Conservation (phyloP, 1,284 basidiomycete species). For the Neolentinus lepideus region DNA sequence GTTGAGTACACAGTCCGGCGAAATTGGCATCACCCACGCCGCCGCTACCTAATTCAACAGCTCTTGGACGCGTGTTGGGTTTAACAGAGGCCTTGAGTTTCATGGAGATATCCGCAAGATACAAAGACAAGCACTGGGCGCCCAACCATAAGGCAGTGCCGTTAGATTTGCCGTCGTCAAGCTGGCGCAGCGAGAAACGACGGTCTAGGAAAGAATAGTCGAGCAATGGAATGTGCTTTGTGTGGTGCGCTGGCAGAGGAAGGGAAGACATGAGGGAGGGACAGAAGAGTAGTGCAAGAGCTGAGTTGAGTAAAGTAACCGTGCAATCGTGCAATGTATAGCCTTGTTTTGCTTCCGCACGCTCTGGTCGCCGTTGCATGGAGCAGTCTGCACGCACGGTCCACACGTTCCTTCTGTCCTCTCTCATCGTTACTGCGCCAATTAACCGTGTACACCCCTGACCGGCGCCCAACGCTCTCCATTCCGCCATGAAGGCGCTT, state of each 20-base stretch:
- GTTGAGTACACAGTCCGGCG: conserved; percentile 6
- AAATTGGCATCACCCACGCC: conserved; percentile 43
- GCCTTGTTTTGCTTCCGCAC: conserved; percentile 5
- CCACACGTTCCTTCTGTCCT: conserved; percentile 14
- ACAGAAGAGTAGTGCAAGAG: background rate
- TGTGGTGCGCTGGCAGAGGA: conserved; percentile 48
- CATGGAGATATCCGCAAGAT: conserved; percentile 35
- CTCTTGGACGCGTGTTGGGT: conserved; percentile 28
- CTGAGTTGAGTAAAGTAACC: conserved; percentile 9
- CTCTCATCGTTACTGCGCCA: conserved; percentile 9
- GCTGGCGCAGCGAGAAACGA: conserved; percentile 45
- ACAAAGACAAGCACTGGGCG: conserved; percentile 66
- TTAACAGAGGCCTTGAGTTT: conserved; percentile 11
- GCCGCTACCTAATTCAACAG: conserved; percentile 82
- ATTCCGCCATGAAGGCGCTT: conserved; percentile 64
- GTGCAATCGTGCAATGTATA: conserved; percentile 1
- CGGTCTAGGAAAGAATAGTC: conserved; percentile 34
- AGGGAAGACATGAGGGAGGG: background rate
- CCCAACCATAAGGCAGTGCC: conserved; percentile 89
- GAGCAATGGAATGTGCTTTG: conserved; percentile 60
- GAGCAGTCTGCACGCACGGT: conserved; percentile 10
- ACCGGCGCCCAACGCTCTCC: conserved; percentile 7
- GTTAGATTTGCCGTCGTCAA: conserved; percentile 56
- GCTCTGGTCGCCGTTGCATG: background rate
- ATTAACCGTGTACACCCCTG: conserved; percentile 2